Conservation (phyloP, 768 basidiomycete genomes). For the Boletus sp. region DNA sequence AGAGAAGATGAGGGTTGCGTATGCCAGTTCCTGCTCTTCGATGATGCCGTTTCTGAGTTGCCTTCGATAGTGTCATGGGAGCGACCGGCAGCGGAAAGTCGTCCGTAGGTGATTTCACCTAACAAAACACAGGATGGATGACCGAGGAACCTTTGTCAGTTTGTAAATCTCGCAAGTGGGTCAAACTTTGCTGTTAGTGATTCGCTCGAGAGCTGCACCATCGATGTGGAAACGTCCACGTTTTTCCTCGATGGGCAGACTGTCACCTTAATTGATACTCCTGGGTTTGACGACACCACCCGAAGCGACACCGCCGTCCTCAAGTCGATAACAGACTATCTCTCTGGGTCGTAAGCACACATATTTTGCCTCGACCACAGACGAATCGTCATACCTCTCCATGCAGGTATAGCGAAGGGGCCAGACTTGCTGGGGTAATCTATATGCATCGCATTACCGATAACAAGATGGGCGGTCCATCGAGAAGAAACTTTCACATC, state of each 20-base stretch:
- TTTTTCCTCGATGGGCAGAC: constrained; percentile 42
- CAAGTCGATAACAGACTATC: constrained; percentile 40
- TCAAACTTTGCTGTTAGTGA: constrained; percentile 22
- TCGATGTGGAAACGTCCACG: constrained; percentile 31
- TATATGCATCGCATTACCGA: constrained; percentile 54
- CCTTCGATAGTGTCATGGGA: constrained; percentile 20
- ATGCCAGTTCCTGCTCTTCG: background rate
- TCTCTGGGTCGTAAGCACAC: constrained; percentile 25
- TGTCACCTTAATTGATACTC: constrained; percentile 55
- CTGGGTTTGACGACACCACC: constrained; percentile 56
- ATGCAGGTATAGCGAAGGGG: constrained; percentile 27
- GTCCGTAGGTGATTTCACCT: constrained; percentile 11
- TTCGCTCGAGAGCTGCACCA: constrained; percentile 27
- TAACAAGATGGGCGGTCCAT: constrained; percentile 48
- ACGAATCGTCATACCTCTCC: background rate
- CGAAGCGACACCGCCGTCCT: constrained; percentile 48
- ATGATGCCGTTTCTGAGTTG: constrained; percentile 1
- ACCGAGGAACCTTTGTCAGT: constrained; percentile 8
- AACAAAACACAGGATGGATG: background rate
- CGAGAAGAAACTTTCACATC: constrained; percentile 49
- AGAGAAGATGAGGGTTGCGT: constrained; percentile 21
- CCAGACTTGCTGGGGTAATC: constrained; percentile 40
- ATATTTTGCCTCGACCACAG: background rate
- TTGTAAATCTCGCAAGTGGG: constrained; percentile 20
- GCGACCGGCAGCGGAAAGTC: constrained; percentile 26